These are phyloP conservation scores for Crithidia sp. DNA, from an alignment of 208 protist species.

Conservation along the genomic window DNA sequence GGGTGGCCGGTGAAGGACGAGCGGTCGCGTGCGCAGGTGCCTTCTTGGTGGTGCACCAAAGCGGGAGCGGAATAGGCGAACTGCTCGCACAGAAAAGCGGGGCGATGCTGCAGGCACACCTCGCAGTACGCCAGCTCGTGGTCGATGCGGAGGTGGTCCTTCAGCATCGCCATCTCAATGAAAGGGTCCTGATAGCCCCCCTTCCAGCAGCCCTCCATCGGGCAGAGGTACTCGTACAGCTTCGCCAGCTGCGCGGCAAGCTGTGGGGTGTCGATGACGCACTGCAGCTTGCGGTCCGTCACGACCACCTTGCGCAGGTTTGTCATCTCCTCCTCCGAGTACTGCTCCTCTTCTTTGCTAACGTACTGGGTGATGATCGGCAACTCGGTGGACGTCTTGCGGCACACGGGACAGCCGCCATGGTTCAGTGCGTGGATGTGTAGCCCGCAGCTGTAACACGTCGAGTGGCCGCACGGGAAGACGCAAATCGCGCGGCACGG, in stretches of 20 bases:
- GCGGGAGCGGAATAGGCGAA: conserved; percentile 55
- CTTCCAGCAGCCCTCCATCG: conserved; percentile 68
- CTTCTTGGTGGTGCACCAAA: conserved; percentile 67
- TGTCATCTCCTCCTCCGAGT: conserved; percentile 56
- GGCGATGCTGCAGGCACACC: conserved; percentile 72
- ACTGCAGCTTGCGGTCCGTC: conserved; percentile 50
- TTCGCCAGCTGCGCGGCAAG: conserved; percentile 69
- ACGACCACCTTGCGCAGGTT: conserved; percentile 35
- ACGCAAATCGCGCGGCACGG: conserved; percentile 71
- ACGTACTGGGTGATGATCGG: conserved; percentile 63
- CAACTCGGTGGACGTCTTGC: conserved; percentile 35
- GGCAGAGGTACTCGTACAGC: conserved; percentile 79
- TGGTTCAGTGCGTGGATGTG: conserved; percentile 71
- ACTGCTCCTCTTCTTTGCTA: conserved; percentile 57
- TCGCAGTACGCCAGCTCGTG: conserved; percentile 78
- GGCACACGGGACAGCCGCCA: conserved; percentile 78
- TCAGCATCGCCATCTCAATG: conserved; percentile 49
- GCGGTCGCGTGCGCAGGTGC: conserved; percentile 58
- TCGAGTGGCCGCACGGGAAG: conserved; percentile 82
- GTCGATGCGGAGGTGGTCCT: conserved; percentile 71
- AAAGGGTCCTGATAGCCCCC: conserved; percentile 82
- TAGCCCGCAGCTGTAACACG: conserved; percentile 86
- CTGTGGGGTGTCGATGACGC: conserved; percentile 53
- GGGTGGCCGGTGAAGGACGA: conserved; percentile 87
- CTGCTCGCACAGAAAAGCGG: conserved; percentile 88